phyloP scores from a whole-genome alignment of 2,329 filamentous ascomycete genomes.

The Fusarium secorum region DNA sequence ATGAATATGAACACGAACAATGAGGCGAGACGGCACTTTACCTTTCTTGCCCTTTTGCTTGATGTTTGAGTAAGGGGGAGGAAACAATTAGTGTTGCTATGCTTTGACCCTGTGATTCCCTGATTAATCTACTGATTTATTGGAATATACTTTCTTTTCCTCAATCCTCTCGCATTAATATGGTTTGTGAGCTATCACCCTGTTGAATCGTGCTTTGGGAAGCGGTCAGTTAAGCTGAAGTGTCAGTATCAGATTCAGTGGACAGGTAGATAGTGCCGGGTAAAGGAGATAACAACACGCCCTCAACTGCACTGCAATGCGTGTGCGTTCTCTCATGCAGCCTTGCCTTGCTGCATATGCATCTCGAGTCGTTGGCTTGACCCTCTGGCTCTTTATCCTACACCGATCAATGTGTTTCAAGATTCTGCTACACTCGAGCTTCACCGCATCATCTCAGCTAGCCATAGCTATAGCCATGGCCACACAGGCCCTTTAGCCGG shows the following conservation, averaged over 20 bases:
- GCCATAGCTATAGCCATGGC: background rate
- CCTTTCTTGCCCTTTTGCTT: conserved; percentile 2
- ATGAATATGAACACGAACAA: background rate
- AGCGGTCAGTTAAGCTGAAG: conserved; percentile 24
- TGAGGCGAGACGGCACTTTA: conserved; percentile 10
- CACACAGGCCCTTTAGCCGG: conserved; percentile 6
- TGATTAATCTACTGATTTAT: background rate
- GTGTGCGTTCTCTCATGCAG: conserved; percentile 11
- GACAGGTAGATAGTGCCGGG: background rate
- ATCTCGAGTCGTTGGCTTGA: background rate
- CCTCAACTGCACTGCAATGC: conserved; percentile 7
- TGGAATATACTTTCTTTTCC: background rate
- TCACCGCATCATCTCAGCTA: conserved; percentile 23
- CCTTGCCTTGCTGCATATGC: conserved; percentile 21
- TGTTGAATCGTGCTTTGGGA: conserved; percentile 13
- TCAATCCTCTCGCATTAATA: background rate
- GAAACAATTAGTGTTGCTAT: conserved; percentile 8
- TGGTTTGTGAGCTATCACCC: conserved; percentile 27
- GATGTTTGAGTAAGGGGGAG: conserved; percentile 2
- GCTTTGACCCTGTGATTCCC: background rate
- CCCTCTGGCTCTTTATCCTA: conserved; percentile 5
- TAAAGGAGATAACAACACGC: conserved; percentile 26
- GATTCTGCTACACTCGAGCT: conserved; percentile 18
- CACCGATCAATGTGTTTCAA: conserved; percentile 33
- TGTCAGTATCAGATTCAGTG: background rate